Evolutionary conservation across 2,329 filamentous ascomycete species (phyloP).

Genomic region (Didymella keratinophila): DNA sequence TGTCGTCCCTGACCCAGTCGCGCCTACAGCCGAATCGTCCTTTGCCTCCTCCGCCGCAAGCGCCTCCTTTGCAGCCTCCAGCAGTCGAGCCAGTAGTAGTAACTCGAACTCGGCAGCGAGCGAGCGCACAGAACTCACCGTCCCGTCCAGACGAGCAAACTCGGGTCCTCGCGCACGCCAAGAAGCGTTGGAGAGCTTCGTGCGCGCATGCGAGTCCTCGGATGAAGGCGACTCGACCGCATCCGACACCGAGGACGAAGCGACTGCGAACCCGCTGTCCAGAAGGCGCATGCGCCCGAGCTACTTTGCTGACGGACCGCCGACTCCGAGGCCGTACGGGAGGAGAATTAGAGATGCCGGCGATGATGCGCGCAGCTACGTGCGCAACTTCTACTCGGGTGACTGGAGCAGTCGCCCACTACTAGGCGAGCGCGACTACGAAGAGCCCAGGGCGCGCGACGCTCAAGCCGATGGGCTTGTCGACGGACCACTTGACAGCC

Average conservation of each 20-base stretch:
- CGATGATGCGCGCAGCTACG: slow-evolving; percentile 38
- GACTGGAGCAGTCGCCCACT: slow-evolving; percentile 1
- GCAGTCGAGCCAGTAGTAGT: slow-evolving; percentile 57
- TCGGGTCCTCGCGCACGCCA: slow-evolving; percentile 9
- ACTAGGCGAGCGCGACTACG: slow-evolving; percentile 9
- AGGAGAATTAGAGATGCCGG: slow-evolving; percentile 39
- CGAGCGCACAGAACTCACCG: slow-evolving; percentile 50
- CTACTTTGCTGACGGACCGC: slow-evolving; percentile 39
- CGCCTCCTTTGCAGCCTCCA: slow-evolving; percentile 56
- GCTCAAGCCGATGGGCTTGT: slow-evolving; percentile 7
- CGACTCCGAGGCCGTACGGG: slow-evolving; percentile 40
- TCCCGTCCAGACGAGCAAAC: slow-evolving; percentile 51
- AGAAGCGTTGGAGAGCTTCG: slow-evolving; percentile 52
- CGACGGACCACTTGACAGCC: slow-evolving; percentile 27
- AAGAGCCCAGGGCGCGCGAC: slow-evolving; percentile 1
- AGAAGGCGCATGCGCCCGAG: slow-evolving; percentile 30
- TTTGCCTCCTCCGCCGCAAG: slow-evolving; percentile 73
- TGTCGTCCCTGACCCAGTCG: slow-evolving; percentile 79
- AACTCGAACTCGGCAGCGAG: slow-evolving; percentile 54
- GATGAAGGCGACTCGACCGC: slow-evolving; percentile 48
- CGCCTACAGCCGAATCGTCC: slow-evolving; percentile 82
- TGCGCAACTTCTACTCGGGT: slow-evolving; percentile 38
- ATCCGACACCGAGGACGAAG: slow-evolving; percentile 64
- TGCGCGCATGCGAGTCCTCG: slow-evolving; percentile 62
- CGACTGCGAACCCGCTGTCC: slow-evolving; percentile 38